Evolutionary conservation across 768 basidiomycete genomes (phyloP).

Genomic region (Lentinus brumalis): DNA sequence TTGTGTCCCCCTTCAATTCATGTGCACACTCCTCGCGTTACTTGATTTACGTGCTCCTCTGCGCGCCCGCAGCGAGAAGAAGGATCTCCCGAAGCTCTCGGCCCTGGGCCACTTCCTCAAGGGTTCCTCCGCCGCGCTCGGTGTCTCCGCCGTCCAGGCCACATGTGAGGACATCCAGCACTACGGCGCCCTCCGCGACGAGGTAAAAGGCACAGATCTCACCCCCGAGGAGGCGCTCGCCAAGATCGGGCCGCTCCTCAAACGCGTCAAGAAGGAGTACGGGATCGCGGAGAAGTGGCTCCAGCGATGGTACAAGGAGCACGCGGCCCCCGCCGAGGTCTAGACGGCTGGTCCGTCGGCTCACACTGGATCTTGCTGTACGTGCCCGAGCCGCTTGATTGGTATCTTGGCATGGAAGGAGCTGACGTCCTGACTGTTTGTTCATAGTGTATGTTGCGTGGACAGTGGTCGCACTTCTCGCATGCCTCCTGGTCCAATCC

Average conservation of each 20-base stretch:
- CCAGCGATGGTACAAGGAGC: slow-evolving; percentile 49
- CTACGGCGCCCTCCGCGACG: slow-evolving; percentile 72
- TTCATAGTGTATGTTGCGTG: too few species aligned
- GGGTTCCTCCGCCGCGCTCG: slow-evolving; percentile 94
- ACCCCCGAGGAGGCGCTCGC: slow-evolving; percentile 53
- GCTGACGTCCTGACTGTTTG: too few species aligned
- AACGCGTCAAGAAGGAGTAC: slow-evolving; percentile 68
- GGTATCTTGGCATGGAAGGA: too few species aligned
- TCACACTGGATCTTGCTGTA: too few species aligned
- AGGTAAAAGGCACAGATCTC: slow-evolving; percentile 46
- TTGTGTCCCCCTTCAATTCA: background rate
- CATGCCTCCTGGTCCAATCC: too few species aligned
- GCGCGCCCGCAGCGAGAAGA: slow-evolving; percentile 42
- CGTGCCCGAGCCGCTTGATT: too few species aligned
- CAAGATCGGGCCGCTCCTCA: slow-evolving; percentile 58
- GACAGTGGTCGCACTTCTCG: too few species aligned
- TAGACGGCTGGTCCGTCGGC: background rate
- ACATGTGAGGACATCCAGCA: slow-evolving; percentile 93
- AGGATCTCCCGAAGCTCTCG: slow-evolving; percentile 69
- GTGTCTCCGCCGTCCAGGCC: slow-evolving; percentile 76
- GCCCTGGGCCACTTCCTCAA: slow-evolving; percentile 92
- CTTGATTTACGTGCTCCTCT: background rate
- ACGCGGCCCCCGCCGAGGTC: slow-evolving; percentile 16
- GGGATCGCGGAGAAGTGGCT: slow-evolving; percentile 68
- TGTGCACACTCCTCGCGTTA: background rate